Evolutionary conservation across 108 stramenopile species (phyloP), one percentile per base, ranked within the genome.

Genomic region (Aureococcus anophagefferens): DNA sequence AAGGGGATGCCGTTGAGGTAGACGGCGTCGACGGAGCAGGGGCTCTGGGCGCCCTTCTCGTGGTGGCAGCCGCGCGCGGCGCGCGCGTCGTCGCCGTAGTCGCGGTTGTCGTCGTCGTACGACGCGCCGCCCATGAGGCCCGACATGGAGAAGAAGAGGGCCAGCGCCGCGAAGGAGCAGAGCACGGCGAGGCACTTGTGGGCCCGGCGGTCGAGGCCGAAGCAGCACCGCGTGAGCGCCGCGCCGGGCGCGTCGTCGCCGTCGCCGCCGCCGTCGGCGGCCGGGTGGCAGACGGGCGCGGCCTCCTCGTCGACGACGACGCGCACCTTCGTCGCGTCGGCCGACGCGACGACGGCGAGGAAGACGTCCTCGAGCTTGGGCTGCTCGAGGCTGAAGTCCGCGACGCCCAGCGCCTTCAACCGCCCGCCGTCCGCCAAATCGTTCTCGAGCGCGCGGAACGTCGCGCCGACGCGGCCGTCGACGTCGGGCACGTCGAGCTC

Each of bases 301-400:
- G 17, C 51, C 1, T 25, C 51, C 7, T 59, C 51, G 21, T 59
- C 51, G 7, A 9, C 37, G 37, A 11, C 37, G 37, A 9, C 11
- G 37, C 11, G 4, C 37, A 9, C 37, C 37, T 40, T 11, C 7
- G 14, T 25, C 1, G 51, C 51, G 21, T 59, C 51, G 51, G 40
- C 25, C 21, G 51, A 3, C 7, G 21, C 3, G 51, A 59, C 51
- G 51, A 59, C 51, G 7, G 0, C 13, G 21, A 59, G 1, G 65
- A 79, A 79, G 18, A 80, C 59, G n/a, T 68, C 29, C 70, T 81
- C 80, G 33, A 81, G 73, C 21, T 76, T 77, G n/a, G 76, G 65
- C 65, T 81, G 76, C 18, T 66, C 64, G 46, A 81, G 29, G 33
- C n/a, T 29, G 62, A 77, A 81, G 40, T 44, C 40, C 9, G 9